A percentile compares a stretch with the other conserved stretches of the same genome.
Evolutionary conservation across 306 rosid genomes (phyloP).

Genomic region (Luffa acutangula): DNA sequence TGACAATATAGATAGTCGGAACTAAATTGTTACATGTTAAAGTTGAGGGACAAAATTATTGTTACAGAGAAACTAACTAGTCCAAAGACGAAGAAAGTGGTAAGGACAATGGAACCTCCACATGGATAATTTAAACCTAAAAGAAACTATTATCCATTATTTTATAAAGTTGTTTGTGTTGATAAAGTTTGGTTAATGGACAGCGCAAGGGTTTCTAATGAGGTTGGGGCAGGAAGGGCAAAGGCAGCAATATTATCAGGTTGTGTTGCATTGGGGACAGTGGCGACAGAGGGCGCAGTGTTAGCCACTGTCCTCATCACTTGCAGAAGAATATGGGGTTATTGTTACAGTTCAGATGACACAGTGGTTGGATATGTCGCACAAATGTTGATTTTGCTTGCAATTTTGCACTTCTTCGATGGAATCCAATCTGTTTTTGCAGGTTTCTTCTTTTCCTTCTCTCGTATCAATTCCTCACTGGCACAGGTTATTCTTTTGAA

Average conservation of each 20-base stretch:
- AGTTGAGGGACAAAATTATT: too few species aligned
- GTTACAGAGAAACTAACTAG: too few species aligned
- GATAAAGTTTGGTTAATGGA: too few species aligned
- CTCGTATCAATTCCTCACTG: too few species aligned
- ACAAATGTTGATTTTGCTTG: conserved; percentile 26
- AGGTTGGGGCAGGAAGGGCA: conserved; percentile 31
- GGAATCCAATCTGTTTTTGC: conserved; percentile 32
- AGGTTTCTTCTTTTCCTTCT: conserved; percentile 6
- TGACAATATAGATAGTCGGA: too few species aligned
- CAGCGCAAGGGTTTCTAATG: conserved; percentile 37
- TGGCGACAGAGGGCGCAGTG: conserved; percentile 17
- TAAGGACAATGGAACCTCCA: too few species aligned
- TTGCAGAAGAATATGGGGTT: conserved; percentile 33
- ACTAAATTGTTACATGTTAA: too few species aligned
- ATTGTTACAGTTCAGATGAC: conserved; percentile 29
- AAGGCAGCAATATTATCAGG: conserved; percentile 17
- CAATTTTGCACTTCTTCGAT: conserved; percentile 30
- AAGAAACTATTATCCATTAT: too few species aligned
- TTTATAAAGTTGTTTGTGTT: too few species aligned
- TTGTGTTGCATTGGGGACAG: conserved; percentile 19
- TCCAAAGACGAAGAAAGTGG: too few species aligned
- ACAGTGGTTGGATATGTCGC: conserved; percentile 23
- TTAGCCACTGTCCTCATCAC: conserved; percentile 16
- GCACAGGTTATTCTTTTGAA: too few species aligned
- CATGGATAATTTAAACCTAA: too few species aligned